Evolutionary conservation across 345 rosid species (phyloP), one percentile per base, ranked within the genome.

Genomic region (Diplotaxis tenuifolia): DNA sequence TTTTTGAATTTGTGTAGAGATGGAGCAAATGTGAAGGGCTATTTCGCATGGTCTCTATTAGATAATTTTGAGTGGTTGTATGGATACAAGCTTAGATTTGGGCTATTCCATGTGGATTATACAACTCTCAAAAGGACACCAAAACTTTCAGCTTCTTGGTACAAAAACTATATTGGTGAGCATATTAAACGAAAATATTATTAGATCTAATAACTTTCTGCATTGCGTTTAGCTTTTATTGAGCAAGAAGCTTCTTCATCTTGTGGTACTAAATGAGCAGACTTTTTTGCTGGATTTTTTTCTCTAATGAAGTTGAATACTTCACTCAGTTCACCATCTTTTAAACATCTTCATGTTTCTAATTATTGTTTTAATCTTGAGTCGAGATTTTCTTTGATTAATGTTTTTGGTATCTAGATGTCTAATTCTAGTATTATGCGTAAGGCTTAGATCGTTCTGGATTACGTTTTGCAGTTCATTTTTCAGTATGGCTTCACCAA

Each of bases 11-110:
- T 31, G 12, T 27, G 49, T 72, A 84, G 88, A 78, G 80, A 86
- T 65, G 95, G 93, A 68, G 95, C 86, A 80, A 90, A 90, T 70
- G 86, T 90, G 34, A 74, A 89, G 76, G 91, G 96, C 0, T 92
- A 90, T 69, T 88, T 88, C 12, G 76, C 80, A 9, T 90, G 96
- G 96, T 86, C 95, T 16, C 75, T 92, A 80, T 84, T 90, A 6
- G 96, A 92, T 78, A 82, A 88, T 23, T 89, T 88, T 20, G 98
- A 92, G 76, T 89, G 96, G 92, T 59, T 62, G 14, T 80, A 53
- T 10, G 93, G 96, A 36, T 86, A 81, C 70, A 82, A 85, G 27
- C 54, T 77, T 34, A 73, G 89, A 53, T 88, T 87, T 62, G 92
- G 94, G 4, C 82, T 92, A 64, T 75, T 82, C 75, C 75, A 86